phyloP scores from a whole-genome alignment of 2,329 filamentous ascomycete species.

The Colletotrichum viniferum region DNA sequence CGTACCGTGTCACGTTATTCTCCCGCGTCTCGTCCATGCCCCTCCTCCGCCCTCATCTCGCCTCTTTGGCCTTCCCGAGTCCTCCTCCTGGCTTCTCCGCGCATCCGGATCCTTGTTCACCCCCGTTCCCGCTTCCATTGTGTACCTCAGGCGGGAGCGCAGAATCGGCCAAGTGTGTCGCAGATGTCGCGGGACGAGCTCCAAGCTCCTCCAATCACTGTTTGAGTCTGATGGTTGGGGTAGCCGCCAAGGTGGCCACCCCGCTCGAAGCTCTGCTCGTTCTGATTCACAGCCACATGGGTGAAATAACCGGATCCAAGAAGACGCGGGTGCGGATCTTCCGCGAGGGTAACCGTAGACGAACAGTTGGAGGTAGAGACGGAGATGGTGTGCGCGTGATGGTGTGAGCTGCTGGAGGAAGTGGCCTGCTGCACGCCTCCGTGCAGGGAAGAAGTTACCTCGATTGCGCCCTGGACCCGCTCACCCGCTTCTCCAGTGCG shows the following conservation, averaged over 20 bases:
- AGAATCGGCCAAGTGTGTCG: slow-evolving; percentile 21
- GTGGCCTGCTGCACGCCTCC: slow-evolving; percentile 12
- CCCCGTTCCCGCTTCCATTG: neutral
- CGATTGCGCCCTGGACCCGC: neutral
- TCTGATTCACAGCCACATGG: neutral
- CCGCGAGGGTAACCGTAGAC: neutral
- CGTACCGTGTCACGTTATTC: slow-evolving; percentile 6
- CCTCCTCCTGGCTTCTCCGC: neutral
- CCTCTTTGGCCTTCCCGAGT: neutral
- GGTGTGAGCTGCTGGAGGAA: slow-evolving; percentile 14
- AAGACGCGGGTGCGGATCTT: neutral
- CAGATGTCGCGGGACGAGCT: slow-evolving; percentile 16
- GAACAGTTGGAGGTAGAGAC: neutral
- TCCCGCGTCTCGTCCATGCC: neutral
- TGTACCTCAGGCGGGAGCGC: neutral
- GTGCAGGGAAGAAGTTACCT: slow-evolving; percentile 12
- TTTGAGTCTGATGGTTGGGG: neutral
- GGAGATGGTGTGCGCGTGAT: neutral
- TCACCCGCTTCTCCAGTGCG: slow-evolving; percentile 12
- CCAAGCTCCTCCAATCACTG: slow-evolving; percentile 19
- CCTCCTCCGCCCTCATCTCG: neutral
- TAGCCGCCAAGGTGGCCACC: slow-evolving; percentile 5
- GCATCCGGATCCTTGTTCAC: slow-evolving; percentile 17
- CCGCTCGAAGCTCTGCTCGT: neutral
- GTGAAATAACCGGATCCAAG: neutral